Percentiles rank a stretch among this genome's conserved stretches.
These are phyloP conservation scores for Botrytis hyacinthi DNA, from an alignment of 2,329 filamentous ascomycete species.

Conservation along the genomic window DNA sequence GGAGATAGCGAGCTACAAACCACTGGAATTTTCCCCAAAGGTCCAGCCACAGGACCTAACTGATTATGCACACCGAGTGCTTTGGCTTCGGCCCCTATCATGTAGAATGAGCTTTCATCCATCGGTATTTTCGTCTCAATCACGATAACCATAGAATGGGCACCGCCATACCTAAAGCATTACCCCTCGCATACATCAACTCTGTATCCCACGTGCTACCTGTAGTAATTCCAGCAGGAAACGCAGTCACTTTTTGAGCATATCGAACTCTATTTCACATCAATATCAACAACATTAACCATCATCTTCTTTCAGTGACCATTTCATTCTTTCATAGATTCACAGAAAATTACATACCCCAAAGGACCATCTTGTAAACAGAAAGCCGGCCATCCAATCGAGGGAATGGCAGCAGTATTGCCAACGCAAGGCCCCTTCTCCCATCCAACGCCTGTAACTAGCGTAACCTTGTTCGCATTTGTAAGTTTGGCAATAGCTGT, in stretches of 20 bases:
- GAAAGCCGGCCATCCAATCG: slow-evolving; percentile 67
- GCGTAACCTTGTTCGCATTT: slow-evolving; percentile 72
- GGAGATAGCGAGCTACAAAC: slow-evolving; percentile 19
- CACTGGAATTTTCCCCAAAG: slow-evolving; percentile 66
- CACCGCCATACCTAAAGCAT: slow-evolving; percentile 56
- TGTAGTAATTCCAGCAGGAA: slow-evolving; percentile 75
- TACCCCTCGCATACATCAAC: slow-evolving; percentile 69
- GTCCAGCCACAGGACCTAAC: slow-evolving; percentile 73
- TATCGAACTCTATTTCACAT: slow-evolving; percentile 53
- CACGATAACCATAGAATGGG: neutral
- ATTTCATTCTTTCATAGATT: neutral
- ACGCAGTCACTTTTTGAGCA: slow-evolving; percentile 68
- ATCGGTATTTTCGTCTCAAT: neutral
- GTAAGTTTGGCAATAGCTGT: slow-evolving; percentile 67
- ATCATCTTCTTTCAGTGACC: neutral
- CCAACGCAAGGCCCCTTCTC: slow-evolving; percentile 67
- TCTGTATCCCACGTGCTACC: slow-evolving; percentile 78
- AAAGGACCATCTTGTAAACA: slow-evolving; percentile 81
- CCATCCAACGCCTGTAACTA: slow-evolving; percentile 78
- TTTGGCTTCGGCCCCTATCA: slow-evolving; percentile 62
- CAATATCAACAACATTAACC: slow-evolving; percentile 1
- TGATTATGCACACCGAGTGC: slow-evolving; percentile 71
- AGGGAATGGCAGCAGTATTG: slow-evolving; percentile 54
- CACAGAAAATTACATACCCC: slow-evolving; percentile 44
- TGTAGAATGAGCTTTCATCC: neutral